Evolutionary conservation across 1,139 yeast genomes (phyloP).

Genomic region (Meyerozyma guilliermondii): DNA sequence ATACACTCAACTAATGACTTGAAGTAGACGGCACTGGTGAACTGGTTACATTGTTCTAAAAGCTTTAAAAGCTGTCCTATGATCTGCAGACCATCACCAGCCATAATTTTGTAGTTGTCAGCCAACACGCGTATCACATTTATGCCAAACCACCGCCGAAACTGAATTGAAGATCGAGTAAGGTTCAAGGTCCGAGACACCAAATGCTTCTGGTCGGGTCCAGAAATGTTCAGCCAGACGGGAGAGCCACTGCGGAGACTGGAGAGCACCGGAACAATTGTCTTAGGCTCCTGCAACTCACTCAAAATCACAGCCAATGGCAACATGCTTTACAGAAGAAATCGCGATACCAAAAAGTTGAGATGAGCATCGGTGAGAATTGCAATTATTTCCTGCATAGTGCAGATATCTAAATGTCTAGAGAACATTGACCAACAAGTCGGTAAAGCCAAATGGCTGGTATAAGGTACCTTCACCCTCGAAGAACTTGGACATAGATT

Average conservation of each 20-base stretch:
- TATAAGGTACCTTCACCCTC: constrained; percentile 77
- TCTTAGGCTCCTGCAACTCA: constrained; percentile 30
- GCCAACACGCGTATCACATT: constrained; percentile 48
- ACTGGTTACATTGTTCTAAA: constrained; percentile 46
- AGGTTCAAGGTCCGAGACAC: constrained; percentile 52
- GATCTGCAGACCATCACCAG: constrained; percentile 57
- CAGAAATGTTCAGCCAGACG: constrained; percentile 35
- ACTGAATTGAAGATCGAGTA: constrained; percentile 43
- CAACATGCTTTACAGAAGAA: constrained; percentile 8
- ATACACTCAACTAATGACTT: constrained; percentile 48
- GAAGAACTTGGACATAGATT: constrained; percentile 78
- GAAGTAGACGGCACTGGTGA: constrained; percentile 36
- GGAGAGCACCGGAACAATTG: constrained; percentile 30
- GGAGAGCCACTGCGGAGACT: constrained; percentile 25
- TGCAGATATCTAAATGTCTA: constrained; percentile 7
- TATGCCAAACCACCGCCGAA: constrained; percentile 60
- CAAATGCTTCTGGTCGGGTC: constrained; percentile 53
- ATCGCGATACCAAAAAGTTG: too few species aligned
- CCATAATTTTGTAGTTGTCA: constrained; percentile 48
- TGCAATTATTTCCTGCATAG: neutral
- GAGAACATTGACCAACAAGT: constrained; percentile 27
- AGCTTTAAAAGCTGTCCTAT: constrained; percentile 51
- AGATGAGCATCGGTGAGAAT: neutral
- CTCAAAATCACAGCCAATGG: constrained; percentile 30
- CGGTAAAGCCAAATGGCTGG: constrained; percentile 59